Evolutionary conservation across 352 stramenopile genomes (phyloP).

Genomic region (Pythium biforme): DNA sequence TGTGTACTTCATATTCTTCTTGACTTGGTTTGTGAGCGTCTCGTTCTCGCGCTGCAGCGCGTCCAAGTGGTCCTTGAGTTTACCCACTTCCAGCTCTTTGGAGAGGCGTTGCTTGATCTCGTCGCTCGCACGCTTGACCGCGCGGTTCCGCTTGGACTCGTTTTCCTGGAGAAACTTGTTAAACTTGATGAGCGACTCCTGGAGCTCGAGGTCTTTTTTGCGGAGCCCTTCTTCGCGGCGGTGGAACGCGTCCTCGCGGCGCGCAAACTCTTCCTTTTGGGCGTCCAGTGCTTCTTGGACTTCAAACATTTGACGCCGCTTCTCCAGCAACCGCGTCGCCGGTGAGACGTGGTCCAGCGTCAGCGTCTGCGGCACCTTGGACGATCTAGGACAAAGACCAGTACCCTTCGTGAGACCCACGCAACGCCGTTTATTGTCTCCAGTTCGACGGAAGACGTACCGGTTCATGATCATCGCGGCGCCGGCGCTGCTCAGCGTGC

Average conservation of each 20-base stretch:
- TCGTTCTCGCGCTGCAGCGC: slow-evolving; percentile 67
- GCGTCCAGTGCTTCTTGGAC: slow-evolving; percentile 92
- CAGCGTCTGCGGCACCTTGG: slow-evolving; percentile 85
- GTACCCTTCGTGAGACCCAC: no score
- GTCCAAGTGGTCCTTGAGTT: slow-evolving; percentile 71
- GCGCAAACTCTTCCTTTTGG: slow-evolving; percentile 93
- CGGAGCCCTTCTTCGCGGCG: slow-evolving; percentile 91
- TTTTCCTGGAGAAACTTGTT: slow-evolving; percentile 96
- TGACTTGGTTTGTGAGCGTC: slow-evolving; percentile 58
- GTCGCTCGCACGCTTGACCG: slow-evolving; percentile 89
- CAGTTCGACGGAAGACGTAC: slow-evolving; percentile 20
- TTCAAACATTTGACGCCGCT: slow-evolving; percentile 95
- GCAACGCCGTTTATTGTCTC: no score
- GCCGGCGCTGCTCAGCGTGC: slow-evolving; percentile 53
- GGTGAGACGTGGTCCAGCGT: slow-evolving; percentile 92
- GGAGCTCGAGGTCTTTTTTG: slow-evolving; percentile 93
- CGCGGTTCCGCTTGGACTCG: slow-evolving; percentile 92
- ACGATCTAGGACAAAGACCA: neutral
- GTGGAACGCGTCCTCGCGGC: slow-evolving; percentile 89
- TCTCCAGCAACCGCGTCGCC: slow-evolving; percentile 91
- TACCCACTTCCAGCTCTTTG: slow-evolving; percentile 88
- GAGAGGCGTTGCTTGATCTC: slow-evolving; percentile 89
- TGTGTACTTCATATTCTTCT: slow-evolving; percentile 86
- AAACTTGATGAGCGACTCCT: slow-evolving; percentile 96
- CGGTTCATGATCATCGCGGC: slow-evolving; percentile 71